Conservation (phyloP, 208 protist species). For the Leishmania aethiopica region DNA sequence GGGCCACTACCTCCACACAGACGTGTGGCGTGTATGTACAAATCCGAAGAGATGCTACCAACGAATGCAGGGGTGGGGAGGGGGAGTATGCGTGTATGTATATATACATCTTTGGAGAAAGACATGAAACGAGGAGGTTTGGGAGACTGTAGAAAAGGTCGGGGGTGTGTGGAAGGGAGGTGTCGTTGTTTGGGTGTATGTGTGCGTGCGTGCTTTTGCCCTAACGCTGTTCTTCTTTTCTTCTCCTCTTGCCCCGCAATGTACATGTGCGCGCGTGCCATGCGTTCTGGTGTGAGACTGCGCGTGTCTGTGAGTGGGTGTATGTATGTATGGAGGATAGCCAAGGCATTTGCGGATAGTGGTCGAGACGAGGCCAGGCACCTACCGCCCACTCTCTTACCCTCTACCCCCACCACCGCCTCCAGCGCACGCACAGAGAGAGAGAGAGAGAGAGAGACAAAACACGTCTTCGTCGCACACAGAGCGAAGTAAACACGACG, state of each 20-base stretch:
- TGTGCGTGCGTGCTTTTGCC: neutral
- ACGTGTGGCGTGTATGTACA: neutral
- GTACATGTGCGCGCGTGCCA: neutral
- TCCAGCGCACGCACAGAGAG: neutral
- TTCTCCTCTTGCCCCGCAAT: no score
- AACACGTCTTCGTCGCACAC: neutral
- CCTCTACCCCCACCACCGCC: neutral
- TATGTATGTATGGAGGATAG: neutral
- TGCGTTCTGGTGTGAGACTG: neutral
- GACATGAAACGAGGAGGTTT: neutral
- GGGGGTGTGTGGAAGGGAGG: no score
- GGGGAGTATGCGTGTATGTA: neutral
- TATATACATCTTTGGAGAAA: neutral
- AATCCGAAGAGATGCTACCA: neutral
- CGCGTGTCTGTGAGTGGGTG: neutral
- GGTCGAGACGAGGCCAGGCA: neutral
- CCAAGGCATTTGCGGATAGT: neutral
- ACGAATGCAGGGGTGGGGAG: neutral
- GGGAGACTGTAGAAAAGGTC: neutral
- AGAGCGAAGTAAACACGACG: slow-evolving; percentile 7
- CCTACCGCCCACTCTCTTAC: neutral
- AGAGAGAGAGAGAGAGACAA: neutral
- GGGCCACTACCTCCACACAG: neutral
- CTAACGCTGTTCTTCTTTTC: no score
- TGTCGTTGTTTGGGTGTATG: neutral